These are phyloP conservation scores for Mesembryanthemum crystallinum DNA, from an alignment of 148 eudicot species.

Conservation along the genomic window DNA sequence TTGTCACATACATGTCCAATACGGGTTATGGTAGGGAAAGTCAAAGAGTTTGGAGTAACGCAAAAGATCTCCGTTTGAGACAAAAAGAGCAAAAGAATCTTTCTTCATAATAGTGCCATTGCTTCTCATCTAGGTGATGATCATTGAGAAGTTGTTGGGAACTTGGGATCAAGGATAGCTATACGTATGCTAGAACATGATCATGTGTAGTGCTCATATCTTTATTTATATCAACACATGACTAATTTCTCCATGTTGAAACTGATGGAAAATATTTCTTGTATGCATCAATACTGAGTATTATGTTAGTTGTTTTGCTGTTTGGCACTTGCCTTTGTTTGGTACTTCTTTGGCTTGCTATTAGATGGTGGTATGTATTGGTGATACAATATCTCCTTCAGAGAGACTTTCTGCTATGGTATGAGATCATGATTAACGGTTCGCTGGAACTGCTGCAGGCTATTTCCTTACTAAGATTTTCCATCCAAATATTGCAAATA, in stretches of 20 bases:
- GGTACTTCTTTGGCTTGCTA: not conserved
- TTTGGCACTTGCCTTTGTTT: no score
- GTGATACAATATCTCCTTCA: not conserved
- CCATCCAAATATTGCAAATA: conserved; percentile 82
- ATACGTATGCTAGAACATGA: no score
- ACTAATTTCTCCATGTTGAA: not conserved
- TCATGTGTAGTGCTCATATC: no score
- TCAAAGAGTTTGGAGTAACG: not conserved
- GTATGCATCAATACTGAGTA: not conserved
- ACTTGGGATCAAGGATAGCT: not conserved
- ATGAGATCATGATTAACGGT: not conserved
- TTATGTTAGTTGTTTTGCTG: no score
- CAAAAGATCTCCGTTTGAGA: no score
- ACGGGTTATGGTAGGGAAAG: not conserved
- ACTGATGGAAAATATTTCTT: no score
- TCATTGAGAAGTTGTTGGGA: not conserved
- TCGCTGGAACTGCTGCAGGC: conserved; percentile 36
- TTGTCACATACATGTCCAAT: not conserved
- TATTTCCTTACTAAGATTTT: conserved; percentile 92
- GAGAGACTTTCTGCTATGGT: not conserved
- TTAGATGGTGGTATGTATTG: not conserved
- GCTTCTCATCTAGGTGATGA: no score
- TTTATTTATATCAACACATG: not conserved
- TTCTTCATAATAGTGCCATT: no score
- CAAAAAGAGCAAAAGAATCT: no score